Evolutionary conservation across 2,329 filamentous ascomycete species (phyloP), one percentile per base, ranked within the genome.

Genomic region (Apiospora aurea): DNA sequence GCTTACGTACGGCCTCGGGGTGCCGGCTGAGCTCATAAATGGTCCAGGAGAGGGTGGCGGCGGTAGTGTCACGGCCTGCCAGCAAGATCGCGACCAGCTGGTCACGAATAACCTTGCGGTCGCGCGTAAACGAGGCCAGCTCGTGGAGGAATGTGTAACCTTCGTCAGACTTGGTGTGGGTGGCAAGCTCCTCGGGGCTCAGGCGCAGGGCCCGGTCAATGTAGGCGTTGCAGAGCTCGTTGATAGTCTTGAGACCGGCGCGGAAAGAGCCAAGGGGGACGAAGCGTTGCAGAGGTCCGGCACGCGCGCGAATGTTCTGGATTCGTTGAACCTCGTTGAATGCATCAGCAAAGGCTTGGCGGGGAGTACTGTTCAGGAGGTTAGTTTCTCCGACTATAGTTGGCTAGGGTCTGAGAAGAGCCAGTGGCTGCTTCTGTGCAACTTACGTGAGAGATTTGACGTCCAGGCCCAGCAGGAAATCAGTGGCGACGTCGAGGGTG

Each of bases 81-180:
- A 98, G 88, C 2, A 98, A 88, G 14, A 97, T 89, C 64, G 92
- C 91, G 21, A 96, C 88, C 67, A 97, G 86, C 81, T 98, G 95
- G 82, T 97, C 95, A 46, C 94, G 93, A 18, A 98, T 87, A 4
- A 94, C 88, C 70, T 87, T 88, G 71, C 86, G 86, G 78, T 92
- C 89, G 46, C 93, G 90, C 0, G 95, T 97, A 83, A 94, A 95
- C 51, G 88, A 87, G 64, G 94, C 94, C 2, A 98, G 88, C 43
- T 94, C 93, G 82, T 97, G 93, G 26, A 97, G 88, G 83, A 98
- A 97, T 1, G 93, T 97, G 81, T 96, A 95, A 67, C 87, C 88
- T 74, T 88, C 84, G 78, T 93, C 92, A 11, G 89, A 89, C 78
- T 93, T 94, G 71, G 88, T 89, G 82, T 93, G 94, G 73, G 90